Evolutionary conservation across 1,284 basidiomycete species (phyloP).

Genomic region (Pyrrhoderma lamaoense): DNA sequence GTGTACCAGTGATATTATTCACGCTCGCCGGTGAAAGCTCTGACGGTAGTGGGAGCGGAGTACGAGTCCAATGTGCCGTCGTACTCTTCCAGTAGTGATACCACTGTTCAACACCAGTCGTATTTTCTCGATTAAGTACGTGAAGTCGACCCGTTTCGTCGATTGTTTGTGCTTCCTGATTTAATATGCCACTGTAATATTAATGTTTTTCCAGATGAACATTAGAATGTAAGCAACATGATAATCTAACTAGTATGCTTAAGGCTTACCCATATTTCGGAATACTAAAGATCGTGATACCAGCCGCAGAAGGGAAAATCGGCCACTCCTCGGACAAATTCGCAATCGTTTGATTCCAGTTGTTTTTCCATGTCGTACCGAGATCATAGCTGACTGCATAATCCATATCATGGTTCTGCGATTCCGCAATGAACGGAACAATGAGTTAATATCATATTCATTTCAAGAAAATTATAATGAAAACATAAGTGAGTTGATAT

Average conservation of each 20-base stretch:
- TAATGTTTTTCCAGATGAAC: no score
- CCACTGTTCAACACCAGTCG: slow-evolving; percentile 34
- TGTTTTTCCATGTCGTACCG: slow-evolving; percentile 32
- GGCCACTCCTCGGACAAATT: slow-evolving; percentile 25
- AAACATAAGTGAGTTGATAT: no score
- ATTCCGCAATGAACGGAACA: background rate
- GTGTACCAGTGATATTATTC: slow-evolving; percentile 35
- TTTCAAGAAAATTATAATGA: no score
- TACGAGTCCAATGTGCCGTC: slow-evolving; percentile 32
- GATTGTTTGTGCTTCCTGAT: slow-evolving; percentile 37
- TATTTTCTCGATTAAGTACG: slow-evolving; percentile 38
- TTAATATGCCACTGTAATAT: slow-evolving; percentile 38
- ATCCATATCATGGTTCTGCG: slow-evolving; percentile 38
- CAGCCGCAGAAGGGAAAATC: slow-evolving; percentile 32
- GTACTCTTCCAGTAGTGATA: slow-evolving; percentile 37
- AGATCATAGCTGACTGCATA: slow-evolving; percentile 32
- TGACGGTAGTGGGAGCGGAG: slow-evolving; percentile 27
- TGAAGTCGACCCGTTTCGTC: slow-evolving; percentile 33
- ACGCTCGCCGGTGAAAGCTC: slow-evolving; percentile 21
- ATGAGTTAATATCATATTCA: background rate
- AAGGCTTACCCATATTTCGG: slow-evolving; percentile 34
- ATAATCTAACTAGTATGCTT: background rate
- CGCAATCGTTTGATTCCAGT: slow-evolving; percentile 33
- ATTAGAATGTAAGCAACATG: background rate
- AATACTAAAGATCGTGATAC: slow-evolving; percentile 34